Base-by-base conservation (phyloP, 1,284 basidiomycete genomes). In the Thecaphora frezii region DNA sequence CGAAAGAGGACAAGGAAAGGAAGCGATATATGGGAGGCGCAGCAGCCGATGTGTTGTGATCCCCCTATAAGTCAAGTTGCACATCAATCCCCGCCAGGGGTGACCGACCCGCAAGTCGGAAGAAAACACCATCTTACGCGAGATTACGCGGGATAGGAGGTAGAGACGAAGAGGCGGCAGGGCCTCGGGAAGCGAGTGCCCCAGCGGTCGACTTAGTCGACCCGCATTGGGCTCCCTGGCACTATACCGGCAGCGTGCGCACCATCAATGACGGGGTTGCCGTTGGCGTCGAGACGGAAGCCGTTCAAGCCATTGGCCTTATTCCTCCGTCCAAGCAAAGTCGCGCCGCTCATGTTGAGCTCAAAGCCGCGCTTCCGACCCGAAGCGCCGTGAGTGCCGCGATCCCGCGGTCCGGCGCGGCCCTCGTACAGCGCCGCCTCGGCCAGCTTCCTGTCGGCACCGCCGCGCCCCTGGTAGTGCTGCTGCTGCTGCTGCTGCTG, bases 371-470 rank as follows among this genome's bases (percentile, higher is more conserved):
- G 63, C 51, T 65, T 69, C 16, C 61, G 54, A 28, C 52, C 53
- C 26, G 62, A 52, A 0, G 21, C 5, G 10, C 19, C 22, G 39
- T 55, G 54, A 40, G 47, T 51, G 18, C 72, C 72, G 10, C 73
- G 68, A 43, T 74, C 73, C 12, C 71, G 47, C 10, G 62, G 69
- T 14, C 73, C 73, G 18, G 73, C 73, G 14, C 73, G 58, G 19
- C 73, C 73, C 1, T 74, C 73, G 58, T 74, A 74, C 46, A 74
- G 48, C 22, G 66, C 68, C 16, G 81, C 80, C 70, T 83, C 80
- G 48, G 81, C 54, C 12, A 73, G 49, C 23, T 66, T 65, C 13
- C 69, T 59, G 42, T 74, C 73, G 13, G 73, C 73, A 2, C 73
- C 73, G 16, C 73, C 73, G 5, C 71, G 62, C 16, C 73, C 73